Evolutionary conservation across 495 filamentous ascomycete genomes (phyloP), one percentile per base, ranked within the genome.

Genomic region (Rhypophila decipiens): DNA sequence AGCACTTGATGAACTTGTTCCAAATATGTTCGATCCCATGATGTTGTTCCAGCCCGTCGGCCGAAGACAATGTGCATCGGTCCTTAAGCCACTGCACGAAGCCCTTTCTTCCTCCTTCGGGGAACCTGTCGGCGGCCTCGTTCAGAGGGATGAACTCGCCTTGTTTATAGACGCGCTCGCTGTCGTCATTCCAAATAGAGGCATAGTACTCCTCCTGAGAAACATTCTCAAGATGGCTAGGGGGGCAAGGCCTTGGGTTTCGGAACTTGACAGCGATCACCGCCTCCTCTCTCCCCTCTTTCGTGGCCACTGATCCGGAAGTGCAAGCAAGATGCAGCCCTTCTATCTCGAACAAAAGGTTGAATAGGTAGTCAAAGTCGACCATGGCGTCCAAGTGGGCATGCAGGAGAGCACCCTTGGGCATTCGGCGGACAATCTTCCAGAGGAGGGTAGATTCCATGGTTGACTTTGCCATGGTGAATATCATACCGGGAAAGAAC

Each of bases 361-460:
- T 74, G 33, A 95, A 70, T 3, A 95, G 65, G 65, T 79, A 91
- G 49, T 87, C 84, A 38, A 87, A 75, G 57, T 96, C 87, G 41
- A 93, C 85, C 83, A 95, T 91, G 50, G 88, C 87, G 60, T 93
- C 85, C 44, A 93, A 64, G 66, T 96, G 88, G 5, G 88, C 86
- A 67, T 96, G 90, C 44, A 97, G 65, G 8, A 97, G 74, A 4
- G 86, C 81, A 3, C 93, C 93, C 60, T 98, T 97, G 18, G 93
- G 93, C 86, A 98, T 86, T 36, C 68, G 75, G 40, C 82, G 74
- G 3, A 96, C 77, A 44, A 96, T 93, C 51, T 77, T 76, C 88
- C 89, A 97, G 9, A 96, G 73, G 55, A 82, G 83, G 5, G 86
- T 90, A 52, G 73, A 72, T 61, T 91, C 86, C 80, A 95, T 89